Evolutionary conservation across 176 grass and related monocot species (phyloP), one percentile per base, ranked within the genome.

Genomic region (Carex pumila): DNA sequence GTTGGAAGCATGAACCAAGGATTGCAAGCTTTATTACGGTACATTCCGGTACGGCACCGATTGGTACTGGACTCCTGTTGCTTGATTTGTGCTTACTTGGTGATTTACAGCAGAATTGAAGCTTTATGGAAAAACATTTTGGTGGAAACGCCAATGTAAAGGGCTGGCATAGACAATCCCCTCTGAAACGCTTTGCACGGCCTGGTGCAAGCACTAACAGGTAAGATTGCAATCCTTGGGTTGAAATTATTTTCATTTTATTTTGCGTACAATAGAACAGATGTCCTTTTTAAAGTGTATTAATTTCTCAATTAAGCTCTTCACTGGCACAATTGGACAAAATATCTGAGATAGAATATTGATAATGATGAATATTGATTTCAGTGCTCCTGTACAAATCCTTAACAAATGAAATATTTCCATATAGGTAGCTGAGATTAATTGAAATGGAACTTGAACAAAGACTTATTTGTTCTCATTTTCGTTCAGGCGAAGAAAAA

Each of bases 191-290:
- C 12, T 77, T 77, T 77, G 73, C 25, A 77, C 5, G 73, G 50
- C 73, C 73, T 77, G 73, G 73, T 77, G 73, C 73, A 50, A 56
- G 73, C 25, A 56, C 50, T 56, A 77, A 55, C 50, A 56, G 50
- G 73, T 77, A 52, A 77, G 73, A 34, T 77, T 77, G 73, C 73
- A 77, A 77, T 77, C 73, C 73, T 77, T 56, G 73, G 73, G 25
- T 32, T 77, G 50, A 55, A 77, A 56, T 22, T 17, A 77, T 31
- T 77, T 77, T 77, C 19, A 56, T 31, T 77, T 62, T 77, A 30
- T 77, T 75, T 32, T 54, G 49, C 25, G 56, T 77, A 77, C 6
- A 77, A 56, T 32, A 8, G 36, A 54, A 55, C 12, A 30, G 29
- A 55, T 77, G 31, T 25, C 72, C 22, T 56, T 77, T 77, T 30